phyloP scores from a whole-genome alignment of 192 early-diverging fungal species.

The Linnemannia schmuckeri region DNA sequence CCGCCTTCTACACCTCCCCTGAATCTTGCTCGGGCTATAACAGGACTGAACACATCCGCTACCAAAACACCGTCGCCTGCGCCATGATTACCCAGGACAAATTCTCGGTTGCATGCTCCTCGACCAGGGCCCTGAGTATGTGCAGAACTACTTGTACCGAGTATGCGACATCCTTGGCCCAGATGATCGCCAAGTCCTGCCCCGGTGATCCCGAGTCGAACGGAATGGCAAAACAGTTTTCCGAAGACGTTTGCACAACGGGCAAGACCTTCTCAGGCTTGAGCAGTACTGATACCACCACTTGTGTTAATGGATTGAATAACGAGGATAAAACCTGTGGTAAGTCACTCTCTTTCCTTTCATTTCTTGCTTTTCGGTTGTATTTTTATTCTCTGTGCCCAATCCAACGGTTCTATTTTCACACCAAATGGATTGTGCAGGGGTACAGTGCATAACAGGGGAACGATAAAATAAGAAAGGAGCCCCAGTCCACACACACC shows the following conservation, averaged over 20 bases:
- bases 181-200: conserved; percentile 3
- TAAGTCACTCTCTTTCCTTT: conserved; percentile 14
- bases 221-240: neutral
- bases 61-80: conserved; percentile 39
- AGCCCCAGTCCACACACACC: neutral
- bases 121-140: neutral
- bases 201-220: neutral
- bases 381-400: conserved; percentile 4
- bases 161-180: neutral
- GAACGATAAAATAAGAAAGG: neutral
- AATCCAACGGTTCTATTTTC: neutral
- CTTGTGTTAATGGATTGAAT: conserved; percentile 15
- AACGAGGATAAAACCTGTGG: conserved; percentile 41
- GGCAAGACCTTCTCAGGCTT: neutral
- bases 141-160: conserved; percentile 22
- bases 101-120: neutral
- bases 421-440: neutral
- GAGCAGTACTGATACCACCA: neutral
- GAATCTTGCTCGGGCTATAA: conserved; percentile 21
- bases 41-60: conserved; percentile 1
- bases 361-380: neutral
- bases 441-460: neutral
- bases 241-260: neutral
- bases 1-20: conserved; percentile 8
- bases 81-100: conserved; percentile 7